Percentiles rank a stretch among this genome's conserved stretches.
Conservation (phyloP, 164 flowering plant genomes). For the Piper betle region DNA sequence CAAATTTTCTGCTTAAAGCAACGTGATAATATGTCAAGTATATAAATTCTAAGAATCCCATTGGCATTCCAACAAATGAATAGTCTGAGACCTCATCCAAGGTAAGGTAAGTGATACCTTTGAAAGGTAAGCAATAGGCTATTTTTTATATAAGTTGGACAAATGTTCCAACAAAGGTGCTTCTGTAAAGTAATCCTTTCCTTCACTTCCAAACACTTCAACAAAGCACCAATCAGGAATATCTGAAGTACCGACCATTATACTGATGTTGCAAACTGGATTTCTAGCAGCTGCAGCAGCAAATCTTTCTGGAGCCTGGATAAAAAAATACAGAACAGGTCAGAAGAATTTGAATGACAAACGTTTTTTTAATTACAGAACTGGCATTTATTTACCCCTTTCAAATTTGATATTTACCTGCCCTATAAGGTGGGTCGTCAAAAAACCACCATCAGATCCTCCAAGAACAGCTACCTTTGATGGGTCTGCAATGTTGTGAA, state of each 20-base stretch:
- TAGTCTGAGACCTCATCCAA: background rate
- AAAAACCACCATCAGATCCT: constrained; percentile 97
- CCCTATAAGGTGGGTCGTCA: constrained; percentile 93
- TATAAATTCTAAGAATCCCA: too few relatives aligned
- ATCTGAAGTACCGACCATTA: constrained; percentile 86
- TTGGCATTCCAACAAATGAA: too few relatives aligned
- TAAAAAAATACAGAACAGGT: constrained; percentile 5
- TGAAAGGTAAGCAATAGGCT: constrained; percentile 70
- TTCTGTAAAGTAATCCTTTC: constrained; percentile 46
- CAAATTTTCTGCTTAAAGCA: too few relatives aligned
- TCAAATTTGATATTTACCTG: constrained; percentile 39
- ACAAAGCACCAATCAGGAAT: constrained; percentile 95
- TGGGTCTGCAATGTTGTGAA: too few relatives aligned
- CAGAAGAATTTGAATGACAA: background rate
- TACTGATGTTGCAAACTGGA: constrained; percentile 84
- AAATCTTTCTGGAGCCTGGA: constrained; percentile 85
- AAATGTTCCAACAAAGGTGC: constrained; percentile 63
- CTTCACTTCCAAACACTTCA: constrained; percentile 57
- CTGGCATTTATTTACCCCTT: too few relatives aligned
- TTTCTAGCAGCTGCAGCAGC: constrained; percentile 80
- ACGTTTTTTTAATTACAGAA: background rate
- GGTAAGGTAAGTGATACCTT: constrained; percentile 35
- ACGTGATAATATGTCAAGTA: too few relatives aligned
- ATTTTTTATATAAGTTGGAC: constrained; percentile 38
- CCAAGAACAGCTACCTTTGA: constrained; percentile 75